phyloP scores from a whole-genome alignment of 2,329 filamentous ascomycete genomes.

The Lasiodiplodia sp. region DNA sequence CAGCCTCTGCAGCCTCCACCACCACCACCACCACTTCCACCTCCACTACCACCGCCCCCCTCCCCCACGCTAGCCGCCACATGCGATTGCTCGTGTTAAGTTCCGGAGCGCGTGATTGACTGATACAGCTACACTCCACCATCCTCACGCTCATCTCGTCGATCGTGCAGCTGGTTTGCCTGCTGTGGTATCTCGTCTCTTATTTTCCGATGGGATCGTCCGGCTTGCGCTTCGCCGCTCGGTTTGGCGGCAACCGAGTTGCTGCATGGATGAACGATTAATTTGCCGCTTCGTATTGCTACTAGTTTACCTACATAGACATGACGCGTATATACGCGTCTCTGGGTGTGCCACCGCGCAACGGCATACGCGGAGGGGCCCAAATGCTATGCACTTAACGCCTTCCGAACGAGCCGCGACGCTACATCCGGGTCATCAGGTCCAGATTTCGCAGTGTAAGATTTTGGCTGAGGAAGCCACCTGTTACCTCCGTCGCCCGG shows the following conservation, averaged over 20 bases:
- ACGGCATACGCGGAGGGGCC: neutral
- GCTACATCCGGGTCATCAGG: slow-evolving; percentile 20
- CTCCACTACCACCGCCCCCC: slow-evolving; percentile 29
- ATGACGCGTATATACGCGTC: slow-evolving; percentile 27
- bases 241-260: slow-evolving; percentile 83
- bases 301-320: slow-evolving; percentile 22
- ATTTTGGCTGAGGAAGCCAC: slow-evolving; percentile 21
- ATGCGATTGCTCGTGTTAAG: slow-evolving; percentile 43
- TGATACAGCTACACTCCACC: slow-evolving; percentile 76
- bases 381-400: slow-evolving; percentile 25
- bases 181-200: slow-evolving; percentile 93
- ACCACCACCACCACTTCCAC: slow-evolving; percentile 38
- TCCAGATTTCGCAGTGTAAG: slow-evolving; percentile 13
- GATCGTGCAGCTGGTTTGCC: slow-evolving; percentile 80
- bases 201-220: slow-evolving; percentile 98
- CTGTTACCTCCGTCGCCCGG: neutral
- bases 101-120: slow-evolving; percentile 44
- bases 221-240: slow-evolving; percentile 83
- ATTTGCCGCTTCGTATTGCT: slow-evolving; percentile 8
- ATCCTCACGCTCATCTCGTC: slow-evolving; percentile 85
- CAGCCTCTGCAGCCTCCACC: slow-evolving; percentile 25
- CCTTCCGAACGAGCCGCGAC: slow-evolving; percentile 28
- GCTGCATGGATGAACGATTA: slow-evolving; percentile 86
- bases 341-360: slow-evolving; percentile 21
- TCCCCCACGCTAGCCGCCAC: slow-evolving; percentile 42